Evolutionary conservation across 208 protist genomes (phyloP).

Genomic region (Acanthamoeba triangularis): DNA sequence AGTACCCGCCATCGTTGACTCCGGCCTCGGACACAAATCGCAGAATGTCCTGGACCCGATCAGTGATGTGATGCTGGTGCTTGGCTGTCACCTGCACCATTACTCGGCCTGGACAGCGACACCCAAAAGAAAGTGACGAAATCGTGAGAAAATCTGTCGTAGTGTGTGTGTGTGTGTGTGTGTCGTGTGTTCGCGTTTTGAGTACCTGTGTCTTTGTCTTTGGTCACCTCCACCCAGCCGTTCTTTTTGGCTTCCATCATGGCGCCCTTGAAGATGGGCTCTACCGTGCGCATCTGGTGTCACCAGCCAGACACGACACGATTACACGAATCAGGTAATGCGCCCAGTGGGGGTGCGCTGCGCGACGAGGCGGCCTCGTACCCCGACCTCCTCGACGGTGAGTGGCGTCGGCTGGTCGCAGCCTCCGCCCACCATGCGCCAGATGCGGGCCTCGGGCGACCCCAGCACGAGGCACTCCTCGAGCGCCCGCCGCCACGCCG

Average conservation of each 20-base stretch:
- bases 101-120: neutral
- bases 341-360: no score
- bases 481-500: constrained; percentile 2
- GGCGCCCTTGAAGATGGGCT: constrained; percentile 72
- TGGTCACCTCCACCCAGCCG: constrained; percentile 71
- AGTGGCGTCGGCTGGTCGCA: neutral
- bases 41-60: constrained; percentile 5
- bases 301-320: neutral
- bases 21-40: neutral
- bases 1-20: neutral
- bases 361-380: neutral
- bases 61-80: neutral
- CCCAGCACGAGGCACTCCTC: neutral
- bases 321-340: neutral
- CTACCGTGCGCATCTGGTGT: constrained; percentile 2
- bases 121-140: neutral
- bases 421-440: constrained; percentile 67
- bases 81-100: neutral
- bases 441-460: constrained; percentile 62
- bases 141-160: neutral
- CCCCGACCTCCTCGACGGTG: constrained; percentile 58
- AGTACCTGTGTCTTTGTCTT: constrained; percentile 38
- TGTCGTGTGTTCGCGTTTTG: no score
- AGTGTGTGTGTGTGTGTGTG: neutral
- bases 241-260: constrained; percentile 74